These are phyloP conservation scores for Penicillium arizonense DNA, from an alignment of 495 filamentous ascomycete genomes.

Conservation along the genomic window DNA sequence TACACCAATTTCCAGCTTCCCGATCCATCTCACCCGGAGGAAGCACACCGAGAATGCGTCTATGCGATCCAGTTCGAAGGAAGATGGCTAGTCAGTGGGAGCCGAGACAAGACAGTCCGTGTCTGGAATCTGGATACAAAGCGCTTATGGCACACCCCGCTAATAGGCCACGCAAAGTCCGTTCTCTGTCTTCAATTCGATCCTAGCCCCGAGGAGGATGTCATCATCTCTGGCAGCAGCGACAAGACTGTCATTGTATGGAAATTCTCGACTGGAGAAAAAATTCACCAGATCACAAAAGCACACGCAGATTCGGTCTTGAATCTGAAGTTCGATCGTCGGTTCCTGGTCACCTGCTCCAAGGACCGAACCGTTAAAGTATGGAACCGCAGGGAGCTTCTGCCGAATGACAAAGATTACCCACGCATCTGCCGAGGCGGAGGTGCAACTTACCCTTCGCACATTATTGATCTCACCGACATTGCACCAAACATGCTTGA, in stretches of 20 bases:
- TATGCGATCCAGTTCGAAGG: conserved; percentile 89
- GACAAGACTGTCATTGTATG: conserved; percentile 88
- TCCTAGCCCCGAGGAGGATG: conserved; percentile 81
- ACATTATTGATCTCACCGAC: conserved; percentile 51
- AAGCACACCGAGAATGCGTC: conserved; percentile 89
- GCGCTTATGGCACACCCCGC: conserved; percentile 66
- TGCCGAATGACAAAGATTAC: conserved; percentile 68
- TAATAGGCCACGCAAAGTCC: conserved; percentile 77
- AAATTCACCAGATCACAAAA: conserved; percentile 65
- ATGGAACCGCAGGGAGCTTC: conserved; percentile 77
- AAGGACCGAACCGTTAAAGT: conserved; percentile 96
- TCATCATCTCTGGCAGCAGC: conserved; percentile 91
- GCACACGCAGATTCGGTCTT: conserved; percentile 90
- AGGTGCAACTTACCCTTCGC: conserved; percentile 49
- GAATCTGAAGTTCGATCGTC: conserved; percentile 91
- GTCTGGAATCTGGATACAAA: conserved; percentile 88
- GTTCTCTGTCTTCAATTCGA: conserved; percentile 97
- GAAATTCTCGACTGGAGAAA: conserved; percentile 85
- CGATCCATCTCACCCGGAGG: conserved; percentile 73
- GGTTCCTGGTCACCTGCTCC: conserved; percentile 91
- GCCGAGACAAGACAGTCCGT: conserved; percentile 81
- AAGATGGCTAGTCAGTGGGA: conserved; percentile 89
- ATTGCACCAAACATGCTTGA: conserved; percentile 46
- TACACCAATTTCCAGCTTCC: conserved; percentile 88
- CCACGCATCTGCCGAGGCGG: conserved; percentile 38